Base-by-base conservation (phyloP, 2,329 filamentous ascomycete genomes). In the Trichoderma endophyticum region DNA sequence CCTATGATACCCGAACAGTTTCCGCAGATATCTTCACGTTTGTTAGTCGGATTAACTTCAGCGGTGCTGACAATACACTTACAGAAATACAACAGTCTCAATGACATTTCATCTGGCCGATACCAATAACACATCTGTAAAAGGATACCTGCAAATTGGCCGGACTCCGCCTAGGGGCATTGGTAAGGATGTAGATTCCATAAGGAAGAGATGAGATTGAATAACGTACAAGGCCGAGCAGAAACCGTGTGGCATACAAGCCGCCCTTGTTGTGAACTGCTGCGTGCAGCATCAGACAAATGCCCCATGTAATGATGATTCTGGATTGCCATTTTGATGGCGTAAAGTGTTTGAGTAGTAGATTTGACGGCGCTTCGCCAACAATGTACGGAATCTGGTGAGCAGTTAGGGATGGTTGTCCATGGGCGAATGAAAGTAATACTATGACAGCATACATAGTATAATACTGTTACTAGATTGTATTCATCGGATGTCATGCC, bases 401-500 rank as follows among this genome's bases (percentile, higher is more conserved):
- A 21, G 11, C n/a, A 11, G 18, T 48, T 11, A 48, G 43, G 43
- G 1, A 8, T 18, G 43, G 43, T 48, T 0, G 8, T 3, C 3
- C 8, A 11, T 21, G 18, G 5, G n/a, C 6, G 3, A n/a, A 48
- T 48, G 4, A 39, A n/a, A 7, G 18, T 9, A 48, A 48, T 18
- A 48, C 11, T 21, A 1, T 15, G 3, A 21, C n/a, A 0, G 67
- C 79, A 71, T 66, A 83, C 81, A 76, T 83, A 84, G 70, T 84
- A 84, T 3, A 82, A 56, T 0, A 79, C 79, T 5, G 78, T 82
- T 21, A 84, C 76, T 11, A 84, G 71, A 32, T 80, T 81, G 74
- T 83, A 84, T 73, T 83, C 76, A 72, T 84, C 80, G 0, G 81
- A 80, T 1, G 81, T 82, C 75, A 84, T 78, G 2, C 74, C 72